Percentiles rank a stretch among this genome's conserved stretches.
phyloP scores from a whole-genome alignment of 2,329 filamentous ascomycete genomes.

The Phoma sp. region DNA sequence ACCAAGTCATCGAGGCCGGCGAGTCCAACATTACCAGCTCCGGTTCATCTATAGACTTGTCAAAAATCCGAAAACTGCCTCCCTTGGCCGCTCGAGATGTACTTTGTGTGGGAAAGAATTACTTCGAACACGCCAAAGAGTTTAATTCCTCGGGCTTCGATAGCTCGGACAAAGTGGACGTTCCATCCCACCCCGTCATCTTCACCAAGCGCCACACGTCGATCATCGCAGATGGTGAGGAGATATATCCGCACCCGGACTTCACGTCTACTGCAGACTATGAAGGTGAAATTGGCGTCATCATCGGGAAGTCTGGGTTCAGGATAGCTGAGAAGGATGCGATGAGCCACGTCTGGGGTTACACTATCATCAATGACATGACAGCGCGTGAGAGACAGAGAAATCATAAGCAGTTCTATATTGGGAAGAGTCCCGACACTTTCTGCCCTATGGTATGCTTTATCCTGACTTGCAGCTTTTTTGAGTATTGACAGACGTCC shows the following conservation, averaged over 20 bases:
- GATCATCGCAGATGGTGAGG: constrained; percentile 58
- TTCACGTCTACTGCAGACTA: constrained; percentile 62
- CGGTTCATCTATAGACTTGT: constrained; percentile 43
- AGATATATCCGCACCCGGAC: constrained; percentile 54
- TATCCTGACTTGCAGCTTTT: not conserved
- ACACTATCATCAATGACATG: constrained; percentile 57
- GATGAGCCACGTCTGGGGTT: constrained; percentile 62
- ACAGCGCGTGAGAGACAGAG: constrained; percentile 34
- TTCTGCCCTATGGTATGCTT: constrained; percentile 60
- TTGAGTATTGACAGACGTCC: not conserved
- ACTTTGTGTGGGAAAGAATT: constrained; percentile 64
- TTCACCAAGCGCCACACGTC: constrained; percentile 63
- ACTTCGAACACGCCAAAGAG: constrained; percentile 63
- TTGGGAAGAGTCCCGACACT: constrained; percentile 63
- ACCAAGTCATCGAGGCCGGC: constrained; percentile 60
- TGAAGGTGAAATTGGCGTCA: constrained; percentile 64
- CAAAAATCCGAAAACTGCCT: constrained; percentile 53
- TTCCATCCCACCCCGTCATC: constrained; percentile 62
- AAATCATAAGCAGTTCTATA: constrained; percentile 65
- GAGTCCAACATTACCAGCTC: constrained; percentile 47
- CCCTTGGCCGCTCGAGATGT: constrained; percentile 59
- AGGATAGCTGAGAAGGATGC: constrained; percentile 55
- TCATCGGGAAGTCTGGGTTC: constrained; percentile 59
- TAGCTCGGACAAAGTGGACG: constrained; percentile 60
- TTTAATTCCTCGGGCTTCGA: constrained; percentile 64